These are phyloP conservation scores for Abrus precatorius DNA, from an alignment of 306 rosid species.

Conservation along the genomic window DNA sequence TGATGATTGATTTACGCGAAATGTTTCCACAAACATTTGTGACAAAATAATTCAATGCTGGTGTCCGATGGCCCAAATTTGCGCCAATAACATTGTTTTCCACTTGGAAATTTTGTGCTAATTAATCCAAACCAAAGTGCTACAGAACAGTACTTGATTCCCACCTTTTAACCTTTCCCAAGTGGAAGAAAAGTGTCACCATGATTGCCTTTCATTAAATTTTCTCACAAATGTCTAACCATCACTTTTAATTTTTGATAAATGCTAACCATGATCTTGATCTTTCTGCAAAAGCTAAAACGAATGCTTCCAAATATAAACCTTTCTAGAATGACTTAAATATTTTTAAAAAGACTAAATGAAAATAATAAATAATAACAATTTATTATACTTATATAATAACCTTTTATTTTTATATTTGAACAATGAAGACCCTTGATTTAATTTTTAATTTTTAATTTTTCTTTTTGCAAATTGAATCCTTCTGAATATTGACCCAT, in stretches of 20 bases:
- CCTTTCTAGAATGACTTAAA: too few relatives aligned
- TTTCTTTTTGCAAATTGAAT: neutral
- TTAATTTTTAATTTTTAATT: neutral
- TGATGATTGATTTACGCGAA: neutral
- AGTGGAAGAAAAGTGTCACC: slow-evolving; percentile 21
- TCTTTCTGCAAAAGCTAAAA: too few relatives aligned
- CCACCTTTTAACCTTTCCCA: neutral
- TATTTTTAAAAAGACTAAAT: too few relatives aligned
- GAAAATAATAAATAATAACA: too few relatives aligned
- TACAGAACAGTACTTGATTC: neutral
- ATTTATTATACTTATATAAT: too few relatives aligned
- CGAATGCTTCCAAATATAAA: too few relatives aligned
- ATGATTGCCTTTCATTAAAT: neutral
- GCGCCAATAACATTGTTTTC: neutral
- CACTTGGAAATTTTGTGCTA: slow-evolving; percentile 17
- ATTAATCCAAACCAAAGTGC: neutral
- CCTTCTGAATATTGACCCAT: slow-evolving; percentile 9
- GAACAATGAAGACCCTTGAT: too few relatives aligned
- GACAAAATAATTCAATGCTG: slow-evolving; percentile 36
- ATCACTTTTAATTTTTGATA: neutral
- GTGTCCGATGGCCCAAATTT: neutral
- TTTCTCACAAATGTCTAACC: neutral
- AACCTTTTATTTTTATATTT: too few relatives aligned
- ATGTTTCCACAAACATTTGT: slow-evolving; percentile 2
- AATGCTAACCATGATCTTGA: too few relatives aligned